Base-by-base conservation (phyloP, 2,329 filamentous ascomycete species). In the Rutstroemia sydowiana region DNA sequence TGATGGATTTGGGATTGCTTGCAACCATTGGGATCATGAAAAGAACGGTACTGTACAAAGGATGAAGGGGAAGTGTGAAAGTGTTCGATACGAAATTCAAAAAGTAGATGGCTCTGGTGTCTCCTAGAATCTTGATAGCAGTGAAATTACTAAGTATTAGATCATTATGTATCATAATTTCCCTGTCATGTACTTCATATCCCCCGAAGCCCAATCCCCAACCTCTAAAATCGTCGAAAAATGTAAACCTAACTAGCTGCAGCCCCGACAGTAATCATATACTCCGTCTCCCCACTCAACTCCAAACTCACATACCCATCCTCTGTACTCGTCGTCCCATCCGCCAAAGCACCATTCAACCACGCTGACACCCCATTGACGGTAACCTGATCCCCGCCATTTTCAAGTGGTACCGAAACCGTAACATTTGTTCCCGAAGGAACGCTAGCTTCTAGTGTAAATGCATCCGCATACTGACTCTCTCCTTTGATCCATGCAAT, bases 401-500 rank as follows among this genome's bases (percentile, higher is more conserved):
- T 30, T 3, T 26, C 26, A 14, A 61, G 58, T 4, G 62, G 63
- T 7, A 66, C 58, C 10, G 54, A 57, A 1, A 65, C 53, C 1
- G 49, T 46, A 3, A 62, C 63, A 20, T 26, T 56, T 3, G 54
- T 61, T 0, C 62, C 62, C 7, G 39, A 44, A 3, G 71, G 70
- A 13, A 67, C 58, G 14, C 53, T 57, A 1, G 70, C 61, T 18
- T 48, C 58, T n/a, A 74, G 40, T 1, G 48, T 53, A 30, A 72
- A 63, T 13, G 48, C 26, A 0, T 58, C 57, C 11, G 52, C 50
- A 5, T 36, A 40, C 21, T 48, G 51, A n/a, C 23, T 26, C 8
- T 8, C 23, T 8, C 8, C 8, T 26, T 54, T 59, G 45, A 61
- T 59, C 74, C 73, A 76, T 6, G 61, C 56, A 1, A 75, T 70